A percentile compares a stretch with the other conserved stretches of the same genome.
phyloP scores from a whole-genome alignment of 192 early-diverging fungal species.

The Rhizophlyctis rosea region DNA sequence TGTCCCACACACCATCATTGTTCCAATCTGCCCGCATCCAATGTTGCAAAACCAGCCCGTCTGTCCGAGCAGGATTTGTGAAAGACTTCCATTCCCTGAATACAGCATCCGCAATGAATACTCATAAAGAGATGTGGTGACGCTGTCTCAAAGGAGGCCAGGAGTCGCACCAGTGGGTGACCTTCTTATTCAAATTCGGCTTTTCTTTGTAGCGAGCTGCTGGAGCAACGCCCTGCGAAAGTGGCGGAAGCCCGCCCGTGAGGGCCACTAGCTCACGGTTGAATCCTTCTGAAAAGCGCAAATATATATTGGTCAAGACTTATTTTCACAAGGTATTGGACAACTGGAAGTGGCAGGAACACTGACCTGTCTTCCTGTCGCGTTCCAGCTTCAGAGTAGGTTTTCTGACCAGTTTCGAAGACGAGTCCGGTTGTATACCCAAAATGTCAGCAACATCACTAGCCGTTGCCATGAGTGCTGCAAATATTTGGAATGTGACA shows the following conservation, averaged over 20 bases:
- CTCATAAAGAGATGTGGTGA: too few species aligned
- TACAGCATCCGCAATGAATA: too few species aligned
- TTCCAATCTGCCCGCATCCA: conserved; percentile 53
- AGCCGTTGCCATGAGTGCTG: conserved; percentile 16
- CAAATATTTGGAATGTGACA: too few species aligned
- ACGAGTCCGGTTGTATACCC: conserved; percentile 39
- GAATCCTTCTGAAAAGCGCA: conserved; percentile 26
- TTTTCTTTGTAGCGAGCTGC: conserved; percentile 66
- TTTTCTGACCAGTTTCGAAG: conserved; percentile 11
- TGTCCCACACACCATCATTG: neutral
- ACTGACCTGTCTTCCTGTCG: conserved; percentile 52
- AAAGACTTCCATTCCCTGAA: conserved; percentile 65
- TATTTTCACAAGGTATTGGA: neutral
- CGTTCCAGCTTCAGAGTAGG: conserved; percentile 22
- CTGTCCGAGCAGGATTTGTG: conserved; percentile 72
- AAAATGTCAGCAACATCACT: conserved; percentile 64
- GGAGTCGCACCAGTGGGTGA: conserved; percentile 56
- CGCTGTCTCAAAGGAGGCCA: too few species aligned
- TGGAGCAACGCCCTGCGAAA: conserved; percentile 56
- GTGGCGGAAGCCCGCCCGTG: conserved; percentile 66
- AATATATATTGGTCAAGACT: neutral
- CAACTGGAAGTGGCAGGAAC: too few species aligned
- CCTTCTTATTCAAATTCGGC: conserved; percentile 65
- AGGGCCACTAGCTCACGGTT: conserved; percentile 62
- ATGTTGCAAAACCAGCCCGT: conserved; percentile 69